phyloP scores from a whole-genome alignment of 371 early-diverging fungal genomes.

The Mortierella sp. region DNA sequence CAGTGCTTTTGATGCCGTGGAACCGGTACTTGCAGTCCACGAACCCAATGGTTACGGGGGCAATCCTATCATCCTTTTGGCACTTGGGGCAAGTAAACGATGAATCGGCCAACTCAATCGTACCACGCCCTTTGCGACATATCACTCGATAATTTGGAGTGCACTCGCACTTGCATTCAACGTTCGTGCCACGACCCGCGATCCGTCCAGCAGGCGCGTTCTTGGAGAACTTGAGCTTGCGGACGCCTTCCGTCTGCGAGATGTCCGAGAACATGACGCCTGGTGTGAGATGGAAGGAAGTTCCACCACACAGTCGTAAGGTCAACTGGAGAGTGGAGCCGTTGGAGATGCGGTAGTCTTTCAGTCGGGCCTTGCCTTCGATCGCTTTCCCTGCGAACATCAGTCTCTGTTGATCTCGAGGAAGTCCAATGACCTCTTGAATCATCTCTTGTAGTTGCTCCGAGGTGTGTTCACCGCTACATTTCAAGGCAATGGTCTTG shows the following conservation, averaged over 20 bases:
- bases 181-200: constrained; percentile 1
- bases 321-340: constrained; percentile 89
- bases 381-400: constrained; percentile 92
- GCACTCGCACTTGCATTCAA: constrained; percentile 12
- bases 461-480: constrained; percentile 65
- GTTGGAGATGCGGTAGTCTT: constrained; percentile 54
- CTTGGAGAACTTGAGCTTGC: neutral
- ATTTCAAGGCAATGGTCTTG: constrained; percentile 63
- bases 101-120: constrained; percentile 2
- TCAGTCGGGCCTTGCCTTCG: constrained; percentile 69
- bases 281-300: too few relatives aligned
- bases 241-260: neutral
- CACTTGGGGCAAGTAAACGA: constrained; percentile 15
- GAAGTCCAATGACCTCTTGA: constrained; percentile 56
- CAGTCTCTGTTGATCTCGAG: constrained; percentile 49
- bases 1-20: constrained; percentile 13
- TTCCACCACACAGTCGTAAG: constrained; percentile 84
- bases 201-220: neutral
- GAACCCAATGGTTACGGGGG: constrained; percentile 9
- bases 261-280: constrained; percentile 6
- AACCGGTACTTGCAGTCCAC: constrained; percentile 24
- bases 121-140: neutral
- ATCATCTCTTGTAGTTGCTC: constrained; percentile 71
- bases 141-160: constrained; percentile 4
- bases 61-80: neutral